Evolutionary conservation across 306 rosid genomes (phyloP).

Genomic region (Luffa aegyptiaca): DNA sequence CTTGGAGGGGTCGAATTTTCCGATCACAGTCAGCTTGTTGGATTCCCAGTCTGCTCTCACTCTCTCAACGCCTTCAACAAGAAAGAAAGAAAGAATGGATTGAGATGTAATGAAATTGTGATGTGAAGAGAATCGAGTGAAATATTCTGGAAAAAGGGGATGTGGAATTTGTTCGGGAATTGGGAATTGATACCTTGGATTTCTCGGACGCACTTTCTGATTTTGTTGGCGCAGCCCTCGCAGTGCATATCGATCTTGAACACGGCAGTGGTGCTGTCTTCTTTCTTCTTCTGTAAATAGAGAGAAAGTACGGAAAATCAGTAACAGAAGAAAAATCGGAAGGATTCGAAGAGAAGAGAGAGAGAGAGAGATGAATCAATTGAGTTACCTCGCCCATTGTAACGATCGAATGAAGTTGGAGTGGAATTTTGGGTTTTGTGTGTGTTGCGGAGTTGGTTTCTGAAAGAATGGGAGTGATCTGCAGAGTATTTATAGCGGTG

Average conservation of each 20-base stretch:
- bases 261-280: slow-evolving; percentile 12
- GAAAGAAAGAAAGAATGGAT: neutral
- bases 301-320: neutral
- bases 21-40: slow-evolving; percentile 50
- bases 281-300: slow-evolving; percentile 33
- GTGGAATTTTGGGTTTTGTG: neutral
- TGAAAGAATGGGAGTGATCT: neutral
- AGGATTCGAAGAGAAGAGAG: neutral
- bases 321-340: neutral
- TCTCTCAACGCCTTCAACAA: slow-evolving; percentile 30
- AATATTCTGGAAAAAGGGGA: neutral
- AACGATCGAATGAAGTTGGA: neutral
- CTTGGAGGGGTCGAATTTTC: slow-evolving; percentile 38
- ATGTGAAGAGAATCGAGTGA: neutral
- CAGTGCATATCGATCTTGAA: slow-evolving; percentile 60
- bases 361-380: neutral
- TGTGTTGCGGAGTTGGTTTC: neutral
- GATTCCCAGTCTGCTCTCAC: slow-evolving; percentile 24
- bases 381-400: neutral
- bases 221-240: slow-evolving; percentile 54
- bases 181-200: slow-evolving; percentile 25
- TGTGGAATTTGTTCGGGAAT: neutral
- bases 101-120: neutral
- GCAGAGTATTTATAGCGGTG: neutral
- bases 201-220: slow-evolving; percentile 15